Evolutionary conservation across 768 basidiomycete genomes (phyloP).

Genomic region (Russula earlei): DNA sequence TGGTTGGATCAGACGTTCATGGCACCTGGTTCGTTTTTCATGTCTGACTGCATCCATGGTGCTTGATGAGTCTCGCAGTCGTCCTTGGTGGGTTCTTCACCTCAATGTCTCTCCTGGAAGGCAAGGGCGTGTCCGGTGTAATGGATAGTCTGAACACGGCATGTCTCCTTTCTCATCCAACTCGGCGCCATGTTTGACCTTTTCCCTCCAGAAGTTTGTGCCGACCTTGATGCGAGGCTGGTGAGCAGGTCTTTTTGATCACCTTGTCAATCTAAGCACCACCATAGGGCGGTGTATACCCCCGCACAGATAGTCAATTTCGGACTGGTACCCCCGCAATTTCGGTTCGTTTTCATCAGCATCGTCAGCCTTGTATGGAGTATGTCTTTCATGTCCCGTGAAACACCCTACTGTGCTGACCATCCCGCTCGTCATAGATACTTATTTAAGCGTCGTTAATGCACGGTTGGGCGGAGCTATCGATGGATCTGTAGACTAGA

Average conservation of each 20-base stretch:
- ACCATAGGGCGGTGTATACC: conserved; percentile 55
- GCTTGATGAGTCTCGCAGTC: conserved; percentile 22
- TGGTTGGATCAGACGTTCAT: conserved; percentile 74
- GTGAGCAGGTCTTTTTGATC: conserved; percentile 28
- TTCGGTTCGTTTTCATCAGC: conserved; percentile 66
- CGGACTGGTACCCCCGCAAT: conserved; percentile 61
- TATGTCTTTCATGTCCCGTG: conserved; percentile 33
- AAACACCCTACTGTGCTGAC: too few species aligned
- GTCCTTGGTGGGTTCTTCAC: conserved; percentile 54
- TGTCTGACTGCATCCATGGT: not conserved
- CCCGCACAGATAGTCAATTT: conserved; percentile 79
- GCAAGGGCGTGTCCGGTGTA: conserved; percentile 47
- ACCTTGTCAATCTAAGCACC: not conserved
- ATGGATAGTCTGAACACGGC: conserved; percentile 37
- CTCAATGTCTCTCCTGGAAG: conserved; percentile 74
- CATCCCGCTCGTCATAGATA: too few species aligned
- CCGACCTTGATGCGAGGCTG: conserved; percentile 73
- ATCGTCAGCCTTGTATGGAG: conserved; percentile 80
- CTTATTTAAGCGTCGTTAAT: too few species aligned
- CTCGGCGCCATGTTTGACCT: not conserved
- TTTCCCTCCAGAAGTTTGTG: conserved; percentile 45
- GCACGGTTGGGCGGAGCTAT: too few species aligned
- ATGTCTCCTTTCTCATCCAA: not conserved
- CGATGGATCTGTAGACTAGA: too few species aligned
- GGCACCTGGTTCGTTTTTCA: conserved; percentile 46